Base-by-base conservation (phyloP, 208 protist genomes). In the Porcisia deanei region DNA sequence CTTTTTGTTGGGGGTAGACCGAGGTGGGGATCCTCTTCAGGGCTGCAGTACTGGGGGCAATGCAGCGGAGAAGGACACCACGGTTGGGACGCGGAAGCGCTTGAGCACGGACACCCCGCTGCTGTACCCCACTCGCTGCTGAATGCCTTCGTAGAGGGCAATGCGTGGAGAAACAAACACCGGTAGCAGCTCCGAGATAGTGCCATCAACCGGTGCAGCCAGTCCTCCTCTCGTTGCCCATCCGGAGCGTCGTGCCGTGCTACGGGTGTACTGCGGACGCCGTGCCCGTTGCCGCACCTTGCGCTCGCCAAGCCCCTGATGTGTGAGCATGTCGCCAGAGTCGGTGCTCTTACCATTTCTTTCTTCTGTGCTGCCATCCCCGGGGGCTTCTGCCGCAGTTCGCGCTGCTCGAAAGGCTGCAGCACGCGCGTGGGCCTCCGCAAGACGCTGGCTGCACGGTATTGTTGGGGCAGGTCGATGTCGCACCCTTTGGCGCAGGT, bases 381-480 rank as follows among this genome's bases (percentile, higher is more conserved):
- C 18, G 5, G 39, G 63, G 41, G 22, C 1, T 20, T 75, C 58
- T 65, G 77, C 34, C 34, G 79, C 77, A 12, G 73, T 69, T 72
- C 64, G 60, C 43, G 77, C 79, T 43, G 75, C 75, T 66, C 80
- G 60, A 65, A 82, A 79, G 1, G 84, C 82, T 22, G 68, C 68
- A 2, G 86, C 90, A 10, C 91, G 84, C 39, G 70, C 78, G 9
- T 83, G 77, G 8, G 91, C 88, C 47, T 83, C 81, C 2, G 57
- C 76, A 2, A 95, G 68, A 22, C 91, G 84, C 73, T 80, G 73
- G 37, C 76, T 77, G 34, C 85, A 77, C 30, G 91, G 82, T 66
- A 95, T 95, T 14, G 87, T 90, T 20, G 91, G 79, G 39, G 78
- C 37, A 14, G 82, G 79, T 2, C 91, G 82, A 18, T 82, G 80